phyloP scores from a whole-genome alignment of 306 rosid species.

The Prunus armeniaca region DNA sequence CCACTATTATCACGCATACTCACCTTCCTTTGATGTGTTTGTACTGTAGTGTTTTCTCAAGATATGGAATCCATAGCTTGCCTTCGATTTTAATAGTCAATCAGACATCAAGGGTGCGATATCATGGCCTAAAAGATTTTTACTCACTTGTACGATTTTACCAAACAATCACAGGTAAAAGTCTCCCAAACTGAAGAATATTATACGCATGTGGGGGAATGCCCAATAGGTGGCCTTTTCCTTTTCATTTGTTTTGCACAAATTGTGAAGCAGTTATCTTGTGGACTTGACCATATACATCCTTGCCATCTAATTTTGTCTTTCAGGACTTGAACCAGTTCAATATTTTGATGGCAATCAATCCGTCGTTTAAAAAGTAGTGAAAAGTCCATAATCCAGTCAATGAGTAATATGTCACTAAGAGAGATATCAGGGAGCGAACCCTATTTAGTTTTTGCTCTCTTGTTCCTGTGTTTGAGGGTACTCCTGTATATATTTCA shows the following conservation, averaged over 20 bases:
- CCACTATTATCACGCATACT: neutral
- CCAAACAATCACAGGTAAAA: conserved; percentile 57
- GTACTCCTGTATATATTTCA: conserved; percentile 40
- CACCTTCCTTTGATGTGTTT: neutral
- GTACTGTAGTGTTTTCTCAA: conserved; percentile 59
- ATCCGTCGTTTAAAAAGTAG: conserved; percentile 15
- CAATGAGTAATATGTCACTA: conserved; percentile 26
- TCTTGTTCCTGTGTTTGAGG: conserved; percentile 60
- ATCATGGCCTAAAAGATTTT: conserved; percentile 52
- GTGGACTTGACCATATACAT: neutral
- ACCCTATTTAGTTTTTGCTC: conserved; percentile 50
- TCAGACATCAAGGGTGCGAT: conserved; percentile 53
- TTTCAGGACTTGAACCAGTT: conserved; percentile 55
- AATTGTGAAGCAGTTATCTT: neutral
- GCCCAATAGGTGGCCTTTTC: neutral
- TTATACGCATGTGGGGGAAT: neutral
- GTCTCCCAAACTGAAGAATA: conserved; percentile 13
- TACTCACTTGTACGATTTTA: conserved; percentile 51
- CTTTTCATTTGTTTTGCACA: neutral
- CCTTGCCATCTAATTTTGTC: neutral
- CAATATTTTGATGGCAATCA: conserved; percentile 27
- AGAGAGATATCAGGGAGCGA: conserved; percentile 45
- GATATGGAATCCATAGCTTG: conserved; percentile 66
- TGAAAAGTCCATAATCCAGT: conserved; percentile 31
- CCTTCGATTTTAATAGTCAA: conserved; percentile 72